A percentile compares a stretch with the other conserved stretches of the same genome.
Conservation (phyloP, 345 rosid species). For the Eutrema yunnanense region DNA sequence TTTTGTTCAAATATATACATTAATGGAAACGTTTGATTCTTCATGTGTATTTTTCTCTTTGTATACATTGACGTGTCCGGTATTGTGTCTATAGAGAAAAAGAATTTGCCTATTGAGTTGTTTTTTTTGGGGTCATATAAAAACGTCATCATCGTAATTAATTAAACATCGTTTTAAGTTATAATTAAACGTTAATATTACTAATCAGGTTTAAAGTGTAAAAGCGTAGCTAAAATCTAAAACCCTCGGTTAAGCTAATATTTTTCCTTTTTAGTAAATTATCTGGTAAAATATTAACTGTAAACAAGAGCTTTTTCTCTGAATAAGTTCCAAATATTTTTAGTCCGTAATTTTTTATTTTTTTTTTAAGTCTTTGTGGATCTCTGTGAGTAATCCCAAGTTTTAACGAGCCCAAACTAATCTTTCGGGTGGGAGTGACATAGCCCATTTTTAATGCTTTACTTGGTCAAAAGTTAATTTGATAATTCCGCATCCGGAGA, state of each 20-base stretch:
- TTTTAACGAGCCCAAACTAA: too few species aligned
- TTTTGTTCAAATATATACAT: not conserved
- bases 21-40: not conserved
- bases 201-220: not conserved
- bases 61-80: constrained; percentile 9
- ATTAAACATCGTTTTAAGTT: not conserved
- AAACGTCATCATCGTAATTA: not conserved
- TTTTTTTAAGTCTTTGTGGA: too few species aligned
- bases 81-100: not conserved
- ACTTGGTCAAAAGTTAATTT: too few species aligned
- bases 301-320: too few species aligned
- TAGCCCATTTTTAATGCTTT: too few species aligned
- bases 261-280: too few species aligned
- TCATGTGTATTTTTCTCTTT: not conserved
- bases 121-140: not conserved
- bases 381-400: too few species aligned
- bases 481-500: too few species aligned
- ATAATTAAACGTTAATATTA: not conserved
- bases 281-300: not conserved
- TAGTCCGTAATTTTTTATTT: too few species aligned
- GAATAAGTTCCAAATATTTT: too few species aligned
- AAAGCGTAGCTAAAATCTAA: not conserved
- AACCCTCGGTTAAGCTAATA: not conserved
- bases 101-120: constrained; percentile 4
- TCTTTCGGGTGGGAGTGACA: too few species aligned